A percentile compares a stretch with the other conserved stretches of the same genome.
phyloP scores from a whole-genome alignment of 2,329 filamentous ascomycete genomes.

The Ophiostoma pallidulum region DNA sequence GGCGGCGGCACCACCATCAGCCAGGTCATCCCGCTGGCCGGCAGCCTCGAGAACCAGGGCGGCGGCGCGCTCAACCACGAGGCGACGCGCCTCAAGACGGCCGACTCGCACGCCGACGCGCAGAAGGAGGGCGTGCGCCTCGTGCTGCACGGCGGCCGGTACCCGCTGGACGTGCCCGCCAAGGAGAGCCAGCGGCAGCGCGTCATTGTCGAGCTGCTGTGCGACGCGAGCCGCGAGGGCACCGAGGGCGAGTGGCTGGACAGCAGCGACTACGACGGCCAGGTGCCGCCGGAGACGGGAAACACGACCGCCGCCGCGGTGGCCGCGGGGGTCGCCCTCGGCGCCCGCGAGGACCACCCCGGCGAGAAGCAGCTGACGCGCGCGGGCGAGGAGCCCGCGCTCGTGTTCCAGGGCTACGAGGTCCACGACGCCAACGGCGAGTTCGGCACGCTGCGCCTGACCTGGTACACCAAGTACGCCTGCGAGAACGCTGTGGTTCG shows the following conservation, averaged over 20 bases:
- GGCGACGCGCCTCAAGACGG: constrained; percentile 55
- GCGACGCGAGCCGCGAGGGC: constrained; percentile 62
- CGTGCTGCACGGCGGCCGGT: constrained; percentile 53
- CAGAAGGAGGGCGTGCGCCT: constrained; percentile 63
- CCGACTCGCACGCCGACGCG: constrained; percentile 53
- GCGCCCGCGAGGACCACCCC: constrained; percentile 22
- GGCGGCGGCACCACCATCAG: constrained; percentile 38
- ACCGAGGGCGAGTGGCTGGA: constrained; percentile 59
- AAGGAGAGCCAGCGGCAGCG: constrained; percentile 44
- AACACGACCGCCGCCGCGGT: constrained; percentile 18
- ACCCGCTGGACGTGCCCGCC: constrained; percentile 44
- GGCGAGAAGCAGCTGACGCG: constrained; percentile 44
- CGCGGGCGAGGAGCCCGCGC: constrained; percentile 41
- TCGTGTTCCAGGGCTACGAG: constrained; percentile 70
- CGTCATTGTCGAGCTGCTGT: constrained; percentile 78
- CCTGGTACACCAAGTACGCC: constrained; percentile 82
- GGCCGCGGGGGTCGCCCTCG: constrained; percentile 24
- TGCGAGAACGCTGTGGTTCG: constrained; percentile 50
- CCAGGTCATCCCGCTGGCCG: constrained; percentile 63
- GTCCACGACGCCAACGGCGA: constrained; percentile 46
- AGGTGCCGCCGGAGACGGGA: constrained; percentile 23
- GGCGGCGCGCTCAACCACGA: constrained; percentile 55
- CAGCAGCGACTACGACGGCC: constrained; percentile 44
- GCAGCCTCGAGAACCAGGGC: constrained; percentile 51
- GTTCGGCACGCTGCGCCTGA: constrained; percentile 48